phyloP scores from a whole-genome alignment of 306 rosid species.

The Pyrus betulifolia region DNA sequence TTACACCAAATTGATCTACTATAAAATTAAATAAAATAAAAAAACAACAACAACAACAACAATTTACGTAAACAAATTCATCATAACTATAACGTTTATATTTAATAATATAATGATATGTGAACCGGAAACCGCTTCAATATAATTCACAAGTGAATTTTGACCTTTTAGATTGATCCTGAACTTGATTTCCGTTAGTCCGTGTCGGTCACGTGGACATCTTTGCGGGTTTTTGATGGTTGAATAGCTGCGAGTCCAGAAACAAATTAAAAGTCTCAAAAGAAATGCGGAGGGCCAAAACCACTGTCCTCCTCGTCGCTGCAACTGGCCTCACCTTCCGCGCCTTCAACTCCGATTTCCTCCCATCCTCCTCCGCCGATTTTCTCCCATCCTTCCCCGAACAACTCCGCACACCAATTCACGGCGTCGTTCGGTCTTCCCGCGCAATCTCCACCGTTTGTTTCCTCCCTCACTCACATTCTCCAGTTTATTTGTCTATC shows the following conservation, averaged over 20 bases:
- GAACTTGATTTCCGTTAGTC: too few relatives aligned
- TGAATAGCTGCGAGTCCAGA: not conserved
- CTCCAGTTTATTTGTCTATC: not conserved
- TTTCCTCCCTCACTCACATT: constrained; percentile 1
- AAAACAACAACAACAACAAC: too few relatives aligned
- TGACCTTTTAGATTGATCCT: too few relatives aligned
- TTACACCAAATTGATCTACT: too few relatives aligned
- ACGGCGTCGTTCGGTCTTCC: constrained; percentile 62
- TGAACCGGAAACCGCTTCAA: too few relatives aligned
- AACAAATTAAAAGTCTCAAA: not conserved
- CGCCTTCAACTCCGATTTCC: constrained; percentile 9
- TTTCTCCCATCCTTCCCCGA: constrained; percentile 14
- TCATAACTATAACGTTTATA: too few relatives aligned
- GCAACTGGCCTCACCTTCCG: constrained; percentile 19
- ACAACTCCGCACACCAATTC: constrained; percentile 20
- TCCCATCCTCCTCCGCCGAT: constrained; percentile 7
- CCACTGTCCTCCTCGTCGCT: constrained; percentile 22
- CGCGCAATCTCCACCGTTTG: constrained; percentile 64
- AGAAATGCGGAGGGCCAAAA: constrained; percentile 23
- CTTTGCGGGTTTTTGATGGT: not conserved
- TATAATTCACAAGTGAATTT: too few relatives aligned
- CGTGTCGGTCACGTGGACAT: too few relatives aligned
- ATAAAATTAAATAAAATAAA: too few relatives aligned
- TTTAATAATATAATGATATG: too few relatives aligned
- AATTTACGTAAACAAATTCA: too few relatives aligned